Evolutionary conservation across 371 early-diverging fungal species (phyloP), one percentile per base, ranked within the genome.

Genomic region (Mucor indicus): DNA sequence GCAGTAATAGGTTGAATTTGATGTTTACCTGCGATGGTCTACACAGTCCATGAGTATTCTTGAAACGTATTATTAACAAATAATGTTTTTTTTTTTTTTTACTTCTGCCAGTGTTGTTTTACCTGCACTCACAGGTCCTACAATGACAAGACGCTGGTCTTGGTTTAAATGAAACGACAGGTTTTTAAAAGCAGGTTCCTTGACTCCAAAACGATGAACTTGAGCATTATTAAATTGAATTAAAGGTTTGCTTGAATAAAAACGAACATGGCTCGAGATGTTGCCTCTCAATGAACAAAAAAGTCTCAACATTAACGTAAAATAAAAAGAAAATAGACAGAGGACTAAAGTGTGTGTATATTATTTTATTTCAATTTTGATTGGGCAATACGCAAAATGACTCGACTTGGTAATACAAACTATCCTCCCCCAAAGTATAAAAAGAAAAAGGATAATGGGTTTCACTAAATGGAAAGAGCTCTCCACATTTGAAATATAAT

Each of bases 71-170:
- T 27, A 27, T 7, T 27, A 27, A 27, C 11, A 7, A 27, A 27
- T 7, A 5, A 11, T 27, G 35, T 33, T 33, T 33, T 33, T 38
- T 7, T 30, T 19, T 20, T 16, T 13, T 32, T 46, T 44, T 57
- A 67, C 75, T 48, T 75, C 74, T n/a, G 77, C 77, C 17, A 76
- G 48, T 1, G 73, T 76, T 1, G 72, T 63, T 43, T 72, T 72
- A 21, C 77, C 77, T 9, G 77, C 68, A 56, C 68, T 65, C 15
- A 72, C 69, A 35, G 68, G 61, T 2, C 77, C 77, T 15, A 68
- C 64, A 60, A 76, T 68, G 15, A 72, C 77, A 29, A 65, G 33
- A 11, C 62, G 64, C 16, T 76, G 61, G 6, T 60, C 48, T 5
- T 60, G 39, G 8, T 56, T 46, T 40, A 76, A 46, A 1, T 36